These are phyloP conservation scores for Macroventuria anomochaeta DNA, from an alignment of 2,329 filamentous ascomycete species.

Conservation along the genomic window DNA sequence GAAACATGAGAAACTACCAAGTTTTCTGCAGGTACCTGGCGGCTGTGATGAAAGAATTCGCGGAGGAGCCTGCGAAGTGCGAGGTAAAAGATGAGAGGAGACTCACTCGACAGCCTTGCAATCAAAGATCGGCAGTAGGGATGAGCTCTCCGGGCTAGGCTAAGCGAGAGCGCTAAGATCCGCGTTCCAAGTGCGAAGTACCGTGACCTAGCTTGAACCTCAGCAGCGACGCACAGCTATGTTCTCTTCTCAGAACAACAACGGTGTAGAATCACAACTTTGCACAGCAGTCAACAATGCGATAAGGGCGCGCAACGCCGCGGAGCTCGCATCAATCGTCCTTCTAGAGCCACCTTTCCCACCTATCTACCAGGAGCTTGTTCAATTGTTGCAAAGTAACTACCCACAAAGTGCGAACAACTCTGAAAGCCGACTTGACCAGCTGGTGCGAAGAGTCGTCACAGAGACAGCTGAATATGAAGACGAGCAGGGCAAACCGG, in stretches of 20 bases:
- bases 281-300: slow-evolving; percentile 39
- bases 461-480: slow-evolving; percentile 60
- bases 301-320: slow-evolving; percentile 30
- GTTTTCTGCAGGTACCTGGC: not conserved
- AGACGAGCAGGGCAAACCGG: slow-evolving; percentile 61
- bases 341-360: slow-evolving; percentile 40
- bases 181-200: slow-evolving; percentile 1
- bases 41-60: not conserved
- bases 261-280: slow-evolving; percentile 35
- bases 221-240: slow-evolving; percentile 24
- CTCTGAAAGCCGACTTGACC: slow-evolving; percentile 33
- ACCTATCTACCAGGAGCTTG: slow-evolving; percentile 38
- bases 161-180: slow-evolving; percentile 12
- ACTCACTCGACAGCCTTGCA: not conserved
- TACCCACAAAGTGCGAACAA: slow-evolving; percentile 30
- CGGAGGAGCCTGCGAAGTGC: not conserved
- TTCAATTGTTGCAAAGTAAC: slow-evolving; percentile 31
- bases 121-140: slow-evolving; percentile 8
- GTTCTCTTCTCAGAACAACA: slow-evolving; percentile 30
- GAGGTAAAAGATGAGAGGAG: not conserved
- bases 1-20: not conserved
- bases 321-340: slow-evolving; percentile 36
- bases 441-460: slow-evolving; percentile 32
- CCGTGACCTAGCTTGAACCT: slow-evolving; percentile 16
- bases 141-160: not conserved